Base-by-base conservation (phyloP, 305 asterid genomes). In the Petunia hybrid region DNA sequence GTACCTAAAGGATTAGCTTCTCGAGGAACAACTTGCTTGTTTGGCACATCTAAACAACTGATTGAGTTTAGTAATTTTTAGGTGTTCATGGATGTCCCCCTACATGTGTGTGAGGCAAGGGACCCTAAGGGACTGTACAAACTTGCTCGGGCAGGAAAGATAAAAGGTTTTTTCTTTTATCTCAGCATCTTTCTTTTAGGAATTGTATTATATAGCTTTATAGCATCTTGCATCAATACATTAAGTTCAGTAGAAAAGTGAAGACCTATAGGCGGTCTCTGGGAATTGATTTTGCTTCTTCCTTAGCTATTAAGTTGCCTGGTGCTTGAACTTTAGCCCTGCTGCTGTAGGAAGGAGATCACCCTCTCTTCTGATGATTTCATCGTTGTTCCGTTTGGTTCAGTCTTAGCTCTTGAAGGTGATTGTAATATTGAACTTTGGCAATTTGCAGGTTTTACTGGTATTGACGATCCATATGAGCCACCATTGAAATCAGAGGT, bases 71-170 rank as follows among this genome's bases (percentile, higher is more conserved):
- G 75, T 43, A 65, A 71, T 45, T 69, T 87, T 77, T 86, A 95
- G 99, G 98, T 95, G 43, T 92, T 89, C 82, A 90, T 95, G 98
- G 92, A 95, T 78, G 98, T 93, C 64, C 97, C 99, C 83, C 86
- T 95, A 56, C 81, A 89, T 80, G 89, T 95, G 77, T 95, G 99
- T 36, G 98, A 95, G 90, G 81, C 95, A 68, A 95, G 99, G 88
- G 99, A 95, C 88, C 91, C 99, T 55, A 95, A 95, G 91, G 99
- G 99, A 78, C 77, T 95, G 82, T 95, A 95, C 92, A 93, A 95
- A 89, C 98, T 95, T 75, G 97, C 99, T 69, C 91, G 99, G 79
- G 97, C 97, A 76, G 97, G 99, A 81, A 92, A 93, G 87, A 93
- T 95, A 61, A 93, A 91, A 91, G 99, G 99, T 95, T 81, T 63